Base-by-base conservation (phyloP, 2,329 filamentous ascomycete genomes). In the Pyrenochaeta sp. region DNA sequence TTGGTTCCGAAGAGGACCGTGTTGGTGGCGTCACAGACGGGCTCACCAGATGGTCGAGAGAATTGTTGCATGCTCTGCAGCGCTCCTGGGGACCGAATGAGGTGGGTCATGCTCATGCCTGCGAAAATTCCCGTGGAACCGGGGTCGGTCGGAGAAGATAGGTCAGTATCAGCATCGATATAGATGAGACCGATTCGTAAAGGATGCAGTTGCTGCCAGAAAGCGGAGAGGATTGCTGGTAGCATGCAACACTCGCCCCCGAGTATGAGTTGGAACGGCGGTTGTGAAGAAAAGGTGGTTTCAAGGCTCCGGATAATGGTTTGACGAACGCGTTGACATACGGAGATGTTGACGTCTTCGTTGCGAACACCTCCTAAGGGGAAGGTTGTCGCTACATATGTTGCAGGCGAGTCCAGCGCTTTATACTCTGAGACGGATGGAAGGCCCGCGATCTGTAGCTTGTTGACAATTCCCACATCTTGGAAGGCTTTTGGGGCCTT, bases 51-150 rank as follows among this genome's bases (percentile, higher is more conserved):
- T 30, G 28, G 28, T 10, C 28, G 28, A 9, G 28, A 30, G 28
- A 30, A 30, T 30, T 30, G 28, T 10, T 10, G 28, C 28, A 30
- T 30, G 28, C 28, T 30, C 28, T 5, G 28, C 28, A 63, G 48
- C 22, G 57, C 50, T 12, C 54, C 60, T 15, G 51, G 45, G 22
- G 44, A 58, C 30, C 60, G 54, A n/a, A 64, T 61, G 10, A 68
- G 27, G 43, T 69, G 66, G 34, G 66, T 67, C 50, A 70, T 64
- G 40, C 65, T 66, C 64, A 70, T 70, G 22, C 64, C 59, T 19
- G 66, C 67, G 45, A 67, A 65, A 9, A 57, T 66, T 3, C 62
- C 64, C 24, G 47, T 49, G 13, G 53, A 50, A 37, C 58, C 50
- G 3, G 58, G 54, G 24, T 62, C 60, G 8, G 34, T 25, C 2